Evolutionary conservation across 164 flowering plant species (phyloP).

Genomic region (Santalum album): DNA sequence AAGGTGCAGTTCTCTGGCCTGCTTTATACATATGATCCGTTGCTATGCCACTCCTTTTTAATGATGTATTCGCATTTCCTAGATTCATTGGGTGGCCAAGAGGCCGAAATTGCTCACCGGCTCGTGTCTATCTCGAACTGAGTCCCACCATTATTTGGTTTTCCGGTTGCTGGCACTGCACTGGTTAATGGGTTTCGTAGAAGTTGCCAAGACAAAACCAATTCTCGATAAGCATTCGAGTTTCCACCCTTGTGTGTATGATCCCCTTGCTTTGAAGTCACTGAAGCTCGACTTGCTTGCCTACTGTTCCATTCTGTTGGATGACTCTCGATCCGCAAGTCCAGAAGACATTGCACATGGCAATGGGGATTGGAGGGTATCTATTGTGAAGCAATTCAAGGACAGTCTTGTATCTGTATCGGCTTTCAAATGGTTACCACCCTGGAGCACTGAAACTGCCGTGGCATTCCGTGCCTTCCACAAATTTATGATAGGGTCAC

Average conservation of each 20-base stretch:
- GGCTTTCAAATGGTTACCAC: slow-evolving; percentile 82
- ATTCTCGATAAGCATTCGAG: slow-evolving; percentile 33
- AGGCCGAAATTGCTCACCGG: slow-evolving; percentile 54
- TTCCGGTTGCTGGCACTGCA: slow-evolving; percentile 76
- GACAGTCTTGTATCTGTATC: slow-evolving; percentile 76
- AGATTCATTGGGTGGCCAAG: slow-evolving; percentile 80
- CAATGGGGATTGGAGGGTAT: slow-evolving; percentile 15
- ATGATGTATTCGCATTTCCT: slow-evolving; percentile 50
- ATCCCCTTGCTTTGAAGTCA: slow-evolving; percentile 78
- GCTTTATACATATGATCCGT: slow-evolving; percentile 75
- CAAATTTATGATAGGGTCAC: slow-evolving; percentile 66
- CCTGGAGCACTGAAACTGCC: slow-evolving; percentile 86
- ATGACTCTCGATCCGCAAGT: slow-evolving; percentile 13
- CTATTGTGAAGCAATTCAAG: slow-evolving; percentile 51
- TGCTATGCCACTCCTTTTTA: slow-evolving; percentile 73
- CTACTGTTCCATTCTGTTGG: slow-evolving; percentile 33
- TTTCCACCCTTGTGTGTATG: slow-evolving; percentile 69
- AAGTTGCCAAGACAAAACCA: slow-evolving; percentile 23
- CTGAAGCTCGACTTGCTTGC: slow-evolving; percentile 82
- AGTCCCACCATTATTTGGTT: slow-evolving; percentile 53
- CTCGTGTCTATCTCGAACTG: slow-evolving; percentile 55
- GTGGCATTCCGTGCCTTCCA: slow-evolving; percentile 78
- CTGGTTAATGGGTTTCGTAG: slow-evolving; percentile 71
- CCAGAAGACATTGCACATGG: slow-evolving; percentile 10
- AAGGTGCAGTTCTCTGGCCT: slow-evolving; percentile 91